These are phyloP conservation scores for Syzygium syzygioides DNA, from an alignment of 441 rosid species.

Conservation along the genomic window DNA sequence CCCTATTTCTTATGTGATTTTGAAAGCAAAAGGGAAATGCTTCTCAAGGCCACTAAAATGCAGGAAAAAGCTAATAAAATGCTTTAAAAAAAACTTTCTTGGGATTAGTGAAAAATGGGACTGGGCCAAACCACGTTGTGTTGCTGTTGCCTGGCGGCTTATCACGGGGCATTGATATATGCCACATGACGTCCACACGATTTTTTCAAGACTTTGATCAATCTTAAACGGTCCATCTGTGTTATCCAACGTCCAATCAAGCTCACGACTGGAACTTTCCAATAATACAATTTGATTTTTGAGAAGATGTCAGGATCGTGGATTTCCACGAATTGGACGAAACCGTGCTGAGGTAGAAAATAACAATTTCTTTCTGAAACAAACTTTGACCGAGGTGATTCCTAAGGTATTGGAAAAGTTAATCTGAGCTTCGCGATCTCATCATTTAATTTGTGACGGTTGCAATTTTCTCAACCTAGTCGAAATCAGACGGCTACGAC, in stretches of 20 bases:
- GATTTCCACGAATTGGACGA: background rate
- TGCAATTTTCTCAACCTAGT: background rate
- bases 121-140: background rate
- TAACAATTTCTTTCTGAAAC: rapidly evolving
- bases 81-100: too few species aligned
- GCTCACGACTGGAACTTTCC: background rate
- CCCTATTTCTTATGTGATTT: too few species aligned
- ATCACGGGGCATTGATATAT: background rate
- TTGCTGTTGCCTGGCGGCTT: background rate
- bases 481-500: background rate
- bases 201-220: background rate
- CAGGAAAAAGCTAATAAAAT: too few species aligned
- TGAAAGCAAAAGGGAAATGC: too few species aligned
- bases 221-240: background rate
- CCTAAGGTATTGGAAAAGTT: background rate
- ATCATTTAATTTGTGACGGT: background rate
- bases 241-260: background rate
- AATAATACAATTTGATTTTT: background rate
- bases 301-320: background rate
- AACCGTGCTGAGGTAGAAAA: background rate
- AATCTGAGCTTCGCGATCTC: background rate
- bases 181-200: background rate
- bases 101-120: too few species aligned
- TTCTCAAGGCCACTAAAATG: too few species aligned
- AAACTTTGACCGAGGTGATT: background rate